Percentiles rank a stretch among this genome's conserved stretches.
Conservation (phyloP, 768 basidiomycete genomes). For the Candolleomyces efflorescens region DNA sequence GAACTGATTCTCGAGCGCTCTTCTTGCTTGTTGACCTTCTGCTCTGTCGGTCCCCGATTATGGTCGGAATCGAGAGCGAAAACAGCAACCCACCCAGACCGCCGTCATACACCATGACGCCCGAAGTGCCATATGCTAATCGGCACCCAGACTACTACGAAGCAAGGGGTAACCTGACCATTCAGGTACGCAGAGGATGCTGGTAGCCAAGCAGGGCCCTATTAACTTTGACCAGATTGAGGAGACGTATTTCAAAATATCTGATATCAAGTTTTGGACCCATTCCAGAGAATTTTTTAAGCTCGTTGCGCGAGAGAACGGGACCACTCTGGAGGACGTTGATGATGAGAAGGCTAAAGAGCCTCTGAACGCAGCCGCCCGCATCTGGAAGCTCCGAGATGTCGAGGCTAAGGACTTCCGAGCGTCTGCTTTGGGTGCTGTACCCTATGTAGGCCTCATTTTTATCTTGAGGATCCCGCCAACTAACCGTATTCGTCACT, state of each 20-base stretch:
- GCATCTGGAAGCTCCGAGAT: constrained; percentile 6
- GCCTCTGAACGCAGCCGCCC: background rate
- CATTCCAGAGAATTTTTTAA: constrained; percentile 8
- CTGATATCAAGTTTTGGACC: background rate
- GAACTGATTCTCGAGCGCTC: background rate
- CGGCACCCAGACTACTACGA: constrained; percentile 9
- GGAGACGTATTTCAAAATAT: constrained; percentile 6
- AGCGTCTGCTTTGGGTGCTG: constrained; percentile 8
- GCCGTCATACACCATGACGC: background rate
- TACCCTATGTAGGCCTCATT: constrained; percentile 7
- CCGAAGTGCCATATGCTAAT: background rate
- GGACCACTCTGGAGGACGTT: background rate
- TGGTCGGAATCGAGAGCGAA: constrained; percentile 1
- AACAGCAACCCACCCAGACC: background rate
- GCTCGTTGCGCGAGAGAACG: background rate
- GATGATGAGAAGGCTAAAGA: background rate
- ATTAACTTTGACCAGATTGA: background rate
- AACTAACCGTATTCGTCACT: background rate
- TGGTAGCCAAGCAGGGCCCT: background rate
- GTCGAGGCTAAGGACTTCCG: constrained; percentile 8
- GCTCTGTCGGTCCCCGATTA: background rate
- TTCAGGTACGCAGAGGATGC: constrained; percentile 5
- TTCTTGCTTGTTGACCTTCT: background rate
- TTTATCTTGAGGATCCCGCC: background rate
- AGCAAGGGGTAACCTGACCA: constrained; percentile 3